These are phyloP conservation scores for Yamadazyma paraphyllophila DNA, from an alignment of 805 yeast genomes.

Conservation along the genomic window DNA sequence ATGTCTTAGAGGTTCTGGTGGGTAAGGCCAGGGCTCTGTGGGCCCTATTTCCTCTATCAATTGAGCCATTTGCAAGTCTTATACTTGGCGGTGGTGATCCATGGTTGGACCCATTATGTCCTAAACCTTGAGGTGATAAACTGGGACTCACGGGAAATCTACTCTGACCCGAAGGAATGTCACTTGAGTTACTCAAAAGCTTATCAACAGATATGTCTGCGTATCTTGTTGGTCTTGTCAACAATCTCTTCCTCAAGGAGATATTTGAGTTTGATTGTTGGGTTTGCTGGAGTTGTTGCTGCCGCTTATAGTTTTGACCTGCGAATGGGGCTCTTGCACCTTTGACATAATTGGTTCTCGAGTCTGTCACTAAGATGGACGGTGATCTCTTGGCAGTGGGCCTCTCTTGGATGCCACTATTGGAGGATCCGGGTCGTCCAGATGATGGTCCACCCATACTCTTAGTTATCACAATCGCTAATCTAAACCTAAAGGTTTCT, in stretches of 20 bases:
- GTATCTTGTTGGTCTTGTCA: slow-evolving; percentile 44
- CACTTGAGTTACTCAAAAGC: slow-evolving; percentile 73
- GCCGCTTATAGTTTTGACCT: slow-evolving; percentile 50
- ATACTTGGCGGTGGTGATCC: slow-evolving; percentile 20
- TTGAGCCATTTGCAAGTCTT: slow-evolving; percentile 11
- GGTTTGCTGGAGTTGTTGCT: slow-evolving; percentile 26
- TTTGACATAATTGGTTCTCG: slow-evolving; percentile 53
- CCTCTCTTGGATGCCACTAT: not conserved
- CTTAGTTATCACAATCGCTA: no score
- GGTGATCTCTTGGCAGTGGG: slow-evolving; percentile 88
- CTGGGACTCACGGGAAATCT: slow-evolving; percentile 36
- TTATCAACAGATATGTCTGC: slow-evolving; percentile 81
- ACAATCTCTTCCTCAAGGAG: slow-evolving; percentile 25
- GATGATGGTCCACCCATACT: slow-evolving; percentile 6
- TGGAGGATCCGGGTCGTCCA: slow-evolving; percentile 4
- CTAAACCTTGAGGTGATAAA: slow-evolving; percentile 15
- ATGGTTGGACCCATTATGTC: not conserved
- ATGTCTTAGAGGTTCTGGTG: slow-evolving; percentile 77
- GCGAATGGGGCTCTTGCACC: slow-evolving; percentile 78
- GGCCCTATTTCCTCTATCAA: slow-evolving; percentile 24
- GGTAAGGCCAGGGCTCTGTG: slow-evolving; percentile 57
- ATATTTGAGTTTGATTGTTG: slow-evolving; percentile 2
- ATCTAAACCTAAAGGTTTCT: not conserved
- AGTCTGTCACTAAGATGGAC: slow-evolving; percentile 89
- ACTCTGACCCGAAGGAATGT: slow-evolving; percentile 79